phyloP scores from a whole-genome alignment of 1,284 basidiomycete species.

The Leccinum pachyderme region DNA sequence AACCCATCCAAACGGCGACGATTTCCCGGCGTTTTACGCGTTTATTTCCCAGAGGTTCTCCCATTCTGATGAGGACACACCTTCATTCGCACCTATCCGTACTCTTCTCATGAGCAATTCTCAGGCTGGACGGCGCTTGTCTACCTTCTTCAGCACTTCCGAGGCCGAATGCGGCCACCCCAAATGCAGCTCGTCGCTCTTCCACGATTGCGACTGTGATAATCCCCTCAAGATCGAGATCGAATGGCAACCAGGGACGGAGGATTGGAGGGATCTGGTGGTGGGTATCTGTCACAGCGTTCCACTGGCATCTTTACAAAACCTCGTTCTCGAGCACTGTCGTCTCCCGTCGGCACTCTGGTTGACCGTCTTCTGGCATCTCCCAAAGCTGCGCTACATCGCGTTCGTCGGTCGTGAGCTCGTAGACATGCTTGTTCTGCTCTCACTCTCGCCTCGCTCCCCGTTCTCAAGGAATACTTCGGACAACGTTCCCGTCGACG shows the following conservation, averaged over 20 bases:
- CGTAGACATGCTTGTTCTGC: neutral
- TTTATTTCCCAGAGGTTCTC: neutral
- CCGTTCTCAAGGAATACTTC: neutral
- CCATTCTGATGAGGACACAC: neutral
- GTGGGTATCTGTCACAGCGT: conserved; percentile 4
- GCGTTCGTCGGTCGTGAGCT: neutral
- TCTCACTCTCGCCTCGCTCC: neutral
- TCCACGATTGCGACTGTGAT: neutral
- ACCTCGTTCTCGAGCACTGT: neutral
- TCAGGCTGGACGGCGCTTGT: too few relatives aligned
- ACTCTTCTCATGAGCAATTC: neutral
- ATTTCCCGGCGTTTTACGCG: neutral
- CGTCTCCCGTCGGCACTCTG: neutral
- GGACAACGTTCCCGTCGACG: neutral
- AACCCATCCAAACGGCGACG: neutral
- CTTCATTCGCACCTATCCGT: neutral
- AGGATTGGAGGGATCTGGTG: neutral
- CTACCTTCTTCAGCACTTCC: neutral
- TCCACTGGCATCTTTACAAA: neutral
- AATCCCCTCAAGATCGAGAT: neutral
- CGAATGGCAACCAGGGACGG: too few relatives aligned
- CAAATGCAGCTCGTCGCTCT: neutral
- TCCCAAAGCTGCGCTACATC: neutral
- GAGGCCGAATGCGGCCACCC: neutral
- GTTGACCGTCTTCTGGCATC: neutral